Base-by-base conservation (phyloP, 306 rosid genomes). In the Lathyrus aphaca region DNA sequence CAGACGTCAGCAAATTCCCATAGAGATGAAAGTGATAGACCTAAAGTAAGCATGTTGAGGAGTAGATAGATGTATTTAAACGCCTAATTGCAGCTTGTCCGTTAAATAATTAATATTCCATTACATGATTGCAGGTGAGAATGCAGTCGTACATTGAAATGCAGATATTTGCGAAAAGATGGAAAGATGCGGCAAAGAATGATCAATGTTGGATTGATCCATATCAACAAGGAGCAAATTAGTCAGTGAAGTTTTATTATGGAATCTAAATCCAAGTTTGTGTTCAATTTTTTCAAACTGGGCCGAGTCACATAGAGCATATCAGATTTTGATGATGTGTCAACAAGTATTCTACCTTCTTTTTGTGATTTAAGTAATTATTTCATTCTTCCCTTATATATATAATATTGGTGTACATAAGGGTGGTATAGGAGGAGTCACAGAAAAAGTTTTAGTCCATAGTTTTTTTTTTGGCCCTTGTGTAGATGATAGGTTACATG, bases 201-300 rank as follows among this genome's bases (percentile, higher is more conserved):
- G 88, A 81, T 61, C 66, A 78, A 43, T 79, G 83, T 49, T 79
- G 83, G 86, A 69, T 80, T 63, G 92, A 89, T 83, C 96, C 89
- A 0, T 89, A 86, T 75, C 45, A 7, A 66, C 70, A 64, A 35
- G 25, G 40, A 17, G 38, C 57, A 14, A 85, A 79, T 74, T 76
- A 64, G 67, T 64, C 37, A n/a, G 39, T 77, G 9, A 50, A 27
- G 29, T 18, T 50, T 17, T 44, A 14, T 44, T 8, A 9, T 50
- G 11, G 11, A 10, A 50, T 50, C 29, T 9, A 50, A 18, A 50
- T 50, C 57, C 57, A 50, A 50, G 57, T 19, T 19, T 27, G 11
- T 1, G 57, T 25, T 50, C 57, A 50, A 50, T 13, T 1, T 48
- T 48, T 48, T 48, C 54, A 3, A 49, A 17, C 10, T 49, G 60